Conservation (phyloP, 306 rosid genomes). For the Vigna nakashimae region DNA sequence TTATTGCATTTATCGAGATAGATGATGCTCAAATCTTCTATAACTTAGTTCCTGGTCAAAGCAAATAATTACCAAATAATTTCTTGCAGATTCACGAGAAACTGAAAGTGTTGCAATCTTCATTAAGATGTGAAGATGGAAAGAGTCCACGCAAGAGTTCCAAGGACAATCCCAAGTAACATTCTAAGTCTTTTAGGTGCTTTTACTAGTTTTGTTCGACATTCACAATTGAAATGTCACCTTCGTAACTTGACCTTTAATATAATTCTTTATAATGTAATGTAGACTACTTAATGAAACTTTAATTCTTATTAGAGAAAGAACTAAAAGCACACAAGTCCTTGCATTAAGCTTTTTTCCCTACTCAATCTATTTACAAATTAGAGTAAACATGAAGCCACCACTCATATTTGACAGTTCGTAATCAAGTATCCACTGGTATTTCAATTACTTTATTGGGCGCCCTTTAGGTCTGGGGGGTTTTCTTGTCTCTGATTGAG, state of each 20-base stretch:
- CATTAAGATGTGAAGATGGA: slow-evolving; percentile 56
- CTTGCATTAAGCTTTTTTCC: background rate
- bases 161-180: slow-evolving; percentile 64
- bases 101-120: slow-evolving; percentile 67
- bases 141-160: slow-evolving; percentile 58
- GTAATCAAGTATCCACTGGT: background rate
- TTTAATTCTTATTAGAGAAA: background rate
- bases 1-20: slow-evolving; percentile 3
- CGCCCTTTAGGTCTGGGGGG: background rate
- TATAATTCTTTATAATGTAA: background rate
- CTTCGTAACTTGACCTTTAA: background rate
- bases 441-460: background rate
- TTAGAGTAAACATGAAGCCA: background rate
- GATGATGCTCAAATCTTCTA: slow-evolving; percentile 15
- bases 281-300: background rate
- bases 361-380: background rate
- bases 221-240: background rate
- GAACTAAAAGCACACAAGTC: background rate
- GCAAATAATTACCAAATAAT: slow-evolving; percentile 42
- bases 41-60: slow-evolving; percentile 19
- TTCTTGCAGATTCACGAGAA: slow-evolving; percentile 70
- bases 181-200: slow-evolving; percentile 3
- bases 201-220: background rate
- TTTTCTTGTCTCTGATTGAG: background rate
- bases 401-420: background rate